phyloP scores from a whole-genome alignment of 2,329 filamentous ascomycete genomes.

The Neonectria ditissima region DNA sequence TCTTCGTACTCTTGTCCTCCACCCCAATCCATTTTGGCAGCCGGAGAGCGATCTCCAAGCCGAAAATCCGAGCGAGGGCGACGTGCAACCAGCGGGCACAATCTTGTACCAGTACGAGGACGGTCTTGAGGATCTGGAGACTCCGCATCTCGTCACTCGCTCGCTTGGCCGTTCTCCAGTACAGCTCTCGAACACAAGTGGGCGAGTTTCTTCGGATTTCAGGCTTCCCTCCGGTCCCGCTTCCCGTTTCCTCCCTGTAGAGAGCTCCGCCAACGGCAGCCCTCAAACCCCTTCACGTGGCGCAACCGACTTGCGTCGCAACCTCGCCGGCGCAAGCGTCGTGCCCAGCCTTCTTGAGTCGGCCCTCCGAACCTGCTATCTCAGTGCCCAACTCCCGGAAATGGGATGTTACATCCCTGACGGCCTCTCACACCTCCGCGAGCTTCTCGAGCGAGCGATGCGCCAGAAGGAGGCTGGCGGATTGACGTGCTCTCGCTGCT shows the following conservation, averaged over 20 bases:
- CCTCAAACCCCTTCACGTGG: slow-evolving; percentile 8
- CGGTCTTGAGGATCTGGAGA: slow-evolving; percentile 2
- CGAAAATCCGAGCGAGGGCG: slow-evolving; percentile 1
- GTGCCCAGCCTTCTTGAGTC: slow-evolving; percentile 65
- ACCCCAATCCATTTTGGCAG: slow-evolving; percentile 73
- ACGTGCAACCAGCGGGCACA: slow-evolving; percentile 18
- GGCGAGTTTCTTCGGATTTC: slow-evolving; percentile 47
- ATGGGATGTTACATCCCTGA: slow-evolving; percentile 58
- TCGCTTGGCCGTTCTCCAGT: slow-evolving; percentile 48
- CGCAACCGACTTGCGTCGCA: slow-evolving; percentile 25
- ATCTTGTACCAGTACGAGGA: slow-evolving; percentile 25
- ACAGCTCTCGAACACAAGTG: slow-evolving; percentile 48
- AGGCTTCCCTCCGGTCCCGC: slow-evolving; percentile 40
- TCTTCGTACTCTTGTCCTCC: slow-evolving; percentile 65
- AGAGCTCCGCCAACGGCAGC: slow-evolving; percentile 26
- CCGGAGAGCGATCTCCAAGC: slow-evolving; percentile 44
- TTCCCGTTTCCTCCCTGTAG: slow-evolving; percentile 40
- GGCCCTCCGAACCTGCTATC: slow-evolving; percentile 60
- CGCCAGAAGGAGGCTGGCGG: slow-evolving; percentile 61
- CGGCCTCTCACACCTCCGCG: slow-evolving; percentile 54
- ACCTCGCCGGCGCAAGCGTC: slow-evolving; percentile 42
- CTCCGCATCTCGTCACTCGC: slow-evolving; percentile 41
- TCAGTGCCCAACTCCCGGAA: slow-evolving; percentile 55
- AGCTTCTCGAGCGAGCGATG: slow-evolving; percentile 54
- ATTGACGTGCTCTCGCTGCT: slow-evolving; percentile 64